These are phyloP conservation scores for Phlyctochytrium bullatum DNA, from an alignment of 192 early-diverging fungal species.

Conservation along the genomic window DNA sequence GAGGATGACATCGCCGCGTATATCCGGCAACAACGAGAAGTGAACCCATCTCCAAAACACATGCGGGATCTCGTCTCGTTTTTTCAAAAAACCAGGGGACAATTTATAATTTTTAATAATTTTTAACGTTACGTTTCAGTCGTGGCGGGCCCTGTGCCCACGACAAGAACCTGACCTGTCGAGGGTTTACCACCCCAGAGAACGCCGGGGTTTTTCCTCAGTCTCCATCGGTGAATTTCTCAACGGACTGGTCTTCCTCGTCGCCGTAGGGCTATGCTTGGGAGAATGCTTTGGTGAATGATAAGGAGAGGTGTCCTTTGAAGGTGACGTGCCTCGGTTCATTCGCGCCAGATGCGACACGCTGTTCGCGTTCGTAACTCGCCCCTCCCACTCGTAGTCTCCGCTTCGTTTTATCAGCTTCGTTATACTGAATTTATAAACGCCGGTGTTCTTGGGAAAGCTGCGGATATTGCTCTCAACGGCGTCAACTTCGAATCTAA, in stretches of 20 bases:
- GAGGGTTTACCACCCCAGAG: too few species aligned
- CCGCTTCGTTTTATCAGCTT: conserved; percentile 32
- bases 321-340: background rate
- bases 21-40: too few species aligned
- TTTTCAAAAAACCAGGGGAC: too few species aligned
- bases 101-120: too few species aligned
- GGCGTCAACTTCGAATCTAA: conserved; percentile 28
- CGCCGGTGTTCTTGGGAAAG: conserved; percentile 45
- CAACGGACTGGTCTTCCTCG: background rate
- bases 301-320: background rate
- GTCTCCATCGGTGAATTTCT: too few species aligned
- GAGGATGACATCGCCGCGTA: too few species aligned
- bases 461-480: conserved; percentile 16
- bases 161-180: too few species aligned
- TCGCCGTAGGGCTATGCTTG: background rate
- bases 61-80: too few species aligned
- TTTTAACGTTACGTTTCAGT: too few species aligned
- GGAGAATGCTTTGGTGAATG: background rate
- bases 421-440: conserved; percentile 37
- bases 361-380: conserved; percentile 37
- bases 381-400: conserved; percentile 45
- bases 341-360: conserved; percentile 39
- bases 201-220: too few species aligned
- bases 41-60: too few species aligned
- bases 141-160: too few species aligned